Base-by-base conservation (phyloP, 2,329 filamentous ascomycete genomes). In the Beauveria caledonica region DNA sequence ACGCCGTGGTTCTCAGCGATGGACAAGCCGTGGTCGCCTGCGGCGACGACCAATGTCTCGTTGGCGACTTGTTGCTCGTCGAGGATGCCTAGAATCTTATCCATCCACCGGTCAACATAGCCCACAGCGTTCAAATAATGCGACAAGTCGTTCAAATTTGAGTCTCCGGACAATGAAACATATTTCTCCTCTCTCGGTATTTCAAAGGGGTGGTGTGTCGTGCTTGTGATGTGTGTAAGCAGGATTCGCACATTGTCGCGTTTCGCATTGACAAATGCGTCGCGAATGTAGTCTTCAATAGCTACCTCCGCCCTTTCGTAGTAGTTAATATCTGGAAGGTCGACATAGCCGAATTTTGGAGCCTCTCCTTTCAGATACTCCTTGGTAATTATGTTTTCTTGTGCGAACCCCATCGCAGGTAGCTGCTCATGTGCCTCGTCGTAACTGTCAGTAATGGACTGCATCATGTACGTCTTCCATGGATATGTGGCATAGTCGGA, bases 141-240 rank as follows among this genome's bases (percentile, higher is more conserved):
- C 40, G 72, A 70, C 40, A 73, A 65, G 45, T 73, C 67, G 7
- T 71, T 65, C 0, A 70, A 45, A 1, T 67, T 67, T 42, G 65
- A 65, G 1, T 65, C 64, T 44, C 72, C 45, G 1, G 68, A 67
- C 0, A 68, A 23, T 6, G 39, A 17, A 10, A 68, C 66, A 9
- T 71, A 71, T 5, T 58, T 60, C 23, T 72, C 70, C 0, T 65
- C 64, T 3, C 58, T 61, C 0, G 71, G 71, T 51, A 73, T 62
- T 0, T 65, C 65, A 36, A 70, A 73, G 4, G 69, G 66, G 44
- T 73, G 71, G 60, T 74, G 71, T 3, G 67, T 71, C 2, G 71
- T 73, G 63, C 71, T 73, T 2, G 72, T 74, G 2, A 74, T 60
- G 60, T 74, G 72, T 2, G 71, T 69, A 3, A 73, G 60, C 27